Percentiles rank a stretch among this genome's conserved stretches.
These are phyloP conservation scores for Aaosphaeria pasadenensis DNA, from an alignment of 2,329 filamentous ascomycete genomes.

Conservation along the genomic window DNA sequence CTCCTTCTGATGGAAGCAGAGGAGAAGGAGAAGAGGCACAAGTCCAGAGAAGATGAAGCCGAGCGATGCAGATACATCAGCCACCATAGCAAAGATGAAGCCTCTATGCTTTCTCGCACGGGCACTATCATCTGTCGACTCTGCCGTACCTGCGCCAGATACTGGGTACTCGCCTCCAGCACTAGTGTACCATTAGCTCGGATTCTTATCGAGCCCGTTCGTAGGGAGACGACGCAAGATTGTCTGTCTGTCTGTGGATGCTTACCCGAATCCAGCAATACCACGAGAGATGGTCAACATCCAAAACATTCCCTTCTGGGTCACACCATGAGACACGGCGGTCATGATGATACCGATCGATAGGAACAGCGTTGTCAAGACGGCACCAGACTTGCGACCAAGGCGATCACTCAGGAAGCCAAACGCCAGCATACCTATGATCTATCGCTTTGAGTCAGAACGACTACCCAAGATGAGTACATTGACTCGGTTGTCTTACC, in stretches of 20 bases:
- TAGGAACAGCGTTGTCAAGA: constrained; percentile 31
- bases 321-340: constrained; percentile 22
- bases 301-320: constrained; percentile 36
- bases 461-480: neutral
- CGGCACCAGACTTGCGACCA: constrained; percentile 31
- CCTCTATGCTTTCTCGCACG: constrained; percentile 48
- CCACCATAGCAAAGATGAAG: constrained; percentile 57
- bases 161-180: constrained; percentile 50
- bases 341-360: constrained; percentile 30
- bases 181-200: neutral
- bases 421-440: constrained; percentile 31
- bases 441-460: neutral
- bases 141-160: constrained; percentile 46
- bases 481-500: constrained; percentile 9
- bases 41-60: constrained; percentile 52
- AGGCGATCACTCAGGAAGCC: constrained; percentile 31
- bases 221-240: neutral
- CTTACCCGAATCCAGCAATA: constrained; percentile 47
- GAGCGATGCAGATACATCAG: constrained; percentile 50
- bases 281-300: constrained; percentile 45
- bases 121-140: constrained; percentile 52
- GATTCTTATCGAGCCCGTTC: too few species aligned
- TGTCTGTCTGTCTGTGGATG: constrained; percentile 13
- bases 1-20: constrained; percentile 47
- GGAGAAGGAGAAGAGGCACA: constrained; percentile 50